phyloP scores from a whole-genome alignment of 768 basidiomycete genomes.

The Stropharia rugosoannulata region DNA sequence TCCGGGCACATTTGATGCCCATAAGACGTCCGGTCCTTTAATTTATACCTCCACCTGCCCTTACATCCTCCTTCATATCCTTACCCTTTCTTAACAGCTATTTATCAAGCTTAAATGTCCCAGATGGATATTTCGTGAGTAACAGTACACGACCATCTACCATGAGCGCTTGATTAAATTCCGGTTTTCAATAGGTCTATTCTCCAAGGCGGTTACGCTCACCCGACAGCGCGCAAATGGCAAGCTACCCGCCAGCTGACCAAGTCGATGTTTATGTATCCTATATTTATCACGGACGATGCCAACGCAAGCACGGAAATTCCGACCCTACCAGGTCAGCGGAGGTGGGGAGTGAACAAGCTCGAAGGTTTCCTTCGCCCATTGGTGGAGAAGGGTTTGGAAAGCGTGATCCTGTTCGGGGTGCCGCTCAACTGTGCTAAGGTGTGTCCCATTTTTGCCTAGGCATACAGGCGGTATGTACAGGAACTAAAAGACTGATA shows the following conservation, averaged over 20 bases:
- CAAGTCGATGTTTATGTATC: constrained; percentile 98
- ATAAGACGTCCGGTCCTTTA: background rate
- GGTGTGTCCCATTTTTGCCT: constrained; percentile 37
- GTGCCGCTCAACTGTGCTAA: constrained; percentile 82
- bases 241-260: constrained; percentile 79
- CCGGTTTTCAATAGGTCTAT: constrained; percentile 48
- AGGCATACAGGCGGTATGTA: background rate
- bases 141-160: background rate
- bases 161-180: background rate
- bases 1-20: background rate
- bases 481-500: constrained; percentile 26
- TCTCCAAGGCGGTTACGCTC: constrained; percentile 91
- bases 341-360: constrained; percentile 93
- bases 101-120: background rate
- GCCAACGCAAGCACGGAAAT: constrained; percentile 82
- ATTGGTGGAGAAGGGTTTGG: constrained; percentile 85
- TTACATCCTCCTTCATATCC: background rate
- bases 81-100: background rate
- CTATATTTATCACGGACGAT: constrained; percentile 97
- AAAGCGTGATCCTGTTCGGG: constrained; percentile 93
- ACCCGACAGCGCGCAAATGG: constrained; percentile 86
- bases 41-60: background rate
- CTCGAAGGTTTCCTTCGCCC: constrained; percentile 87
- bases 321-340: constrained; percentile 77
- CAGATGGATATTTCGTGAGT: constrained; percentile 22